phyloP scores from a whole-genome alignment of 1,284 basidiomycete species.

The Ustilago trichophora region DNA sequence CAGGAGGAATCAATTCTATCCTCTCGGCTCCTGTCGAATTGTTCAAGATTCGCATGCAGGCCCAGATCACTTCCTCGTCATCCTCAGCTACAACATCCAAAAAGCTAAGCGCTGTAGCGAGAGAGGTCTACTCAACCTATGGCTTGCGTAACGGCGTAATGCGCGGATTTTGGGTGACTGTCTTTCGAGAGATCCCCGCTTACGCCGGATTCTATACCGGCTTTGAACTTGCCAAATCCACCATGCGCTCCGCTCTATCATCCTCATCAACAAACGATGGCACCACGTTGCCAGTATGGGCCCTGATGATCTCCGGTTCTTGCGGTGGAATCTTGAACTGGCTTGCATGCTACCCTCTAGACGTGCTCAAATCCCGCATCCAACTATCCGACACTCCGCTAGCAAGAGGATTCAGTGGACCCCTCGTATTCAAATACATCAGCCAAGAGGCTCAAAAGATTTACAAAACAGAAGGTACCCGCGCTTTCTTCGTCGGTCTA shows the following conservation, averaged over 20 bases:
- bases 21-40: constrained; percentile 72
- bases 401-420: constrained; percentile 18
- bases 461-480: constrained; percentile 21
- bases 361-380: constrained; percentile 50
- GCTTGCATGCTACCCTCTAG: constrained; percentile 87
- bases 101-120: constrained; percentile 77
- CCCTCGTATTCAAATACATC: constrained; percentile 36
- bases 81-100: constrained; percentile 71
- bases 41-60: constrained; percentile 96
- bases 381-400: constrained; percentile 38
- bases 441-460: constrained; percentile 23
- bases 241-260: constrained; percentile 71
- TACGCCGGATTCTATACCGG: constrained; percentile 86
- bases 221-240: constrained; percentile 87
- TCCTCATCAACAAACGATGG: constrained; percentile 2
- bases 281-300: constrained; percentile 80
- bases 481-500: constrained; percentile 43
- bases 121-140: constrained; percentile 81
- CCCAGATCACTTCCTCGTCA: constrained; percentile 74
- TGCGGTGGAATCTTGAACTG: constrained; percentile 92
- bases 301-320: constrained; percentile 83
- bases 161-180: constrained; percentile 97
- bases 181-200: constrained; percentile 89
- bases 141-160: constrained; percentile 88
- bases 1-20: constrained; percentile 86